Evolutionary conservation across 768 basidiomycete genomes (phyloP).

Genomic region (Cyclocybe aegerita): DNA sequence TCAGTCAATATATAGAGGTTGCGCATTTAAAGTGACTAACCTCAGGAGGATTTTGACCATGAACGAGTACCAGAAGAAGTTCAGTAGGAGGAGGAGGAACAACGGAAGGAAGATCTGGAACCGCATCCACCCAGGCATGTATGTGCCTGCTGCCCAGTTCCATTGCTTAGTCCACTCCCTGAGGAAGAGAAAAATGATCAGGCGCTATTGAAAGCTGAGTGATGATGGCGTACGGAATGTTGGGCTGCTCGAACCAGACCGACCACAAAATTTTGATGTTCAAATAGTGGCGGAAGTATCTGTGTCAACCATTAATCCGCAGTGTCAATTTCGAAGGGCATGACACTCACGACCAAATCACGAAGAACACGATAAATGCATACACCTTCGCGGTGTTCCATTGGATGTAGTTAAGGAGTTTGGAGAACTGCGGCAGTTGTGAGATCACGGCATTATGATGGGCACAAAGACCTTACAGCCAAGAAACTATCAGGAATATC

Average conservation of each 20-base stretch:
- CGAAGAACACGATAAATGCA: slow-evolving; percentile 64
- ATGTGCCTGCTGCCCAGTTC: slow-evolving; percentile 62
- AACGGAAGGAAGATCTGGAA: slow-evolving; percentile 80
- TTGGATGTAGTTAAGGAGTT: slow-evolving; percentile 86
- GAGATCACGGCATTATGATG: neutral
- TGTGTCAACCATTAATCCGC: slow-evolving; percentile 26
- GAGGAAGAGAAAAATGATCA: slow-evolving; percentile 4
- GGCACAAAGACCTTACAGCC: slow-evolving; percentile 54
- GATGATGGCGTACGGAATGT: slow-evolving; percentile 64
- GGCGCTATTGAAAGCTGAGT: neutral
- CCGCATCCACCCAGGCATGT: slow-evolving; percentile 76
- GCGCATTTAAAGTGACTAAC: slow-evolving; percentile 39
- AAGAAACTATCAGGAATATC: slow-evolving; percentile 91
- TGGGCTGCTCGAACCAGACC: slow-evolving; percentile 75
- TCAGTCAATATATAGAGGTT: slow-evolving; percentile 8
- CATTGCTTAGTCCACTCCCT: slow-evolving; percentile 60
- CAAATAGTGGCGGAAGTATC: slow-evolving; percentile 92
- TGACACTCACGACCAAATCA: slow-evolving; percentile 75
- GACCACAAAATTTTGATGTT: slow-evolving; percentile 88
- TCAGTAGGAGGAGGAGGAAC: slow-evolving; percentile 74
- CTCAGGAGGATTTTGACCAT: slow-evolving; percentile 76
- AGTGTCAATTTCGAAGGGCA: neutral
- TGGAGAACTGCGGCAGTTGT: slow-evolving; percentile 57
- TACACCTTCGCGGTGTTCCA: slow-evolving; percentile 60
- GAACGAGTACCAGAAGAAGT: slow-evolving; percentile 91